Conservation (phyloP, 805 yeast genomes). For the Kodamaea restingae region DNA sequence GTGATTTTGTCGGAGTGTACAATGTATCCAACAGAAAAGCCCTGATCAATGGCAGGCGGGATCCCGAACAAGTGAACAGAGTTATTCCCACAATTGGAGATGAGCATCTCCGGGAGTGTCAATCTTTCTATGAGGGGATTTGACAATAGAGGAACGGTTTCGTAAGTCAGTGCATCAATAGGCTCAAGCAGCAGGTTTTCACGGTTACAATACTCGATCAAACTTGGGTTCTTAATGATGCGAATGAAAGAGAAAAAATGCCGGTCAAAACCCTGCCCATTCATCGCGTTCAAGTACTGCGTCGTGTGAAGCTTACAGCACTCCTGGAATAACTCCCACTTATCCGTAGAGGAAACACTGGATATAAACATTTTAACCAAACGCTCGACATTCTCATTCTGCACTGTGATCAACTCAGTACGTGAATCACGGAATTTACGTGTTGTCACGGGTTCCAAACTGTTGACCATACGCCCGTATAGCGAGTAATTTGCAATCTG, state of each 20-base stretch:
- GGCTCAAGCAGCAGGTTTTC: constrained; percentile 43
- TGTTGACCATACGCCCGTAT: constrained; percentile 47
- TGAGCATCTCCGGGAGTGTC: constrained; percentile 34
- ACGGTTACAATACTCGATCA: constrained; percentile 34
- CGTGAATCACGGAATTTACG: constrained; percentile 64
- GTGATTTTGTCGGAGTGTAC: constrained; percentile 76
- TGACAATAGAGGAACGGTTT: constrained; percentile 29
- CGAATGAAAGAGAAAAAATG: constrained; percentile 64
- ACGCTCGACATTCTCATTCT: constrained; percentile 46
- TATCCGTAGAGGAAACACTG: constrained; percentile 39
- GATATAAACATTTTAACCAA: constrained; percentile 64
- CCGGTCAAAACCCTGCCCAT: constrained; percentile 68
- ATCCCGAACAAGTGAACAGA: constrained; percentile 83
- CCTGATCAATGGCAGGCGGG: constrained; percentile 86
- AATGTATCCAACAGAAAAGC: constrained; percentile 91
- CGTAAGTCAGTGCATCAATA: constrained; percentile 17
- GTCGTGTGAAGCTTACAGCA: constrained; percentile 51
- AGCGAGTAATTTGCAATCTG: constrained; percentile 54
- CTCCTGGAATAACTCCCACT: constrained; percentile 49
- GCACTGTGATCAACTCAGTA: constrained; percentile 65
- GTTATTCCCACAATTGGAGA: constrained; percentile 87
- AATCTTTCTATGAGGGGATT: constrained; percentile 32
- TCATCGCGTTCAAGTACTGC: constrained; percentile 48
- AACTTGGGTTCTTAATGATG: constrained; percentile 44
- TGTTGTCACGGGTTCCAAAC: constrained; percentile 62